Percentiles rank a stretch among this genome's conserved stretches.
phyloP scores from a whole-genome alignment of 192 early-diverging fungal species.

The Dispira simplex region DNA sequence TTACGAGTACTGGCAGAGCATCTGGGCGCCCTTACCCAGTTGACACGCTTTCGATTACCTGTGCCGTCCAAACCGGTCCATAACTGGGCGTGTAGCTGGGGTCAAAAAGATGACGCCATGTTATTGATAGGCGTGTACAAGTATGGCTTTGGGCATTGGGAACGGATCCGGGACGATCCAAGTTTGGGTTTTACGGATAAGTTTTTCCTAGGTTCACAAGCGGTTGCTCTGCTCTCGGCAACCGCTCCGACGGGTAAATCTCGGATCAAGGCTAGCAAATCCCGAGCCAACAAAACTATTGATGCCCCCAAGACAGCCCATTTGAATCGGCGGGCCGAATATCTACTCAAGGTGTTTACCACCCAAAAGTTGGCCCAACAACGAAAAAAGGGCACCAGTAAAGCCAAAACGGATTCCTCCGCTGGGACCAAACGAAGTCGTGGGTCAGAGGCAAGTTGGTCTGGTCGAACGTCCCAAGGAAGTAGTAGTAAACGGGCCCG shows the following conservation, averaged over 20 bases:
- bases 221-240: neutral
- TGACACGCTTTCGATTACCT: constrained; percentile 60
- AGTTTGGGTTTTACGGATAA: constrained; percentile 68
- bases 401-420: constrained; percentile 14
- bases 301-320: constrained; percentile 70
- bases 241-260: neutral
- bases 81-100: constrained; percentile 80
- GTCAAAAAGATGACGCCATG: constrained; percentile 86
- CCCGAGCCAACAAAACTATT: constrained; percentile 21
- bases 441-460: neutral
- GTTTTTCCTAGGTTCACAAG: constrained; percentile 47
- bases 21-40: constrained; percentile 37
- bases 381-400: constrained; percentile 13
- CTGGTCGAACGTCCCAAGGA: neutral
- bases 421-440: constrained; percentile 12
- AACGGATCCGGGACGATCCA: constrained; percentile 64
- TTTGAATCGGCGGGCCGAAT: constrained; percentile 78
- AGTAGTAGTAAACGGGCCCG: constrained; percentile 9
- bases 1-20: constrained; percentile 45
- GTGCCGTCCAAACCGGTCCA: constrained; percentile 66
- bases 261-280: neutral
- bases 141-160: constrained; percentile 90
- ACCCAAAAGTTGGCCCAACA: constrained; percentile 38
- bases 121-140: constrained; percentile 86
- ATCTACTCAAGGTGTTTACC: constrained; percentile 68